These are phyloP conservation scores for Rugonectria rugulosa DNA, from an alignment of 2,329 filamentous ascomycete genomes.

Conservation along the genomic window DNA sequence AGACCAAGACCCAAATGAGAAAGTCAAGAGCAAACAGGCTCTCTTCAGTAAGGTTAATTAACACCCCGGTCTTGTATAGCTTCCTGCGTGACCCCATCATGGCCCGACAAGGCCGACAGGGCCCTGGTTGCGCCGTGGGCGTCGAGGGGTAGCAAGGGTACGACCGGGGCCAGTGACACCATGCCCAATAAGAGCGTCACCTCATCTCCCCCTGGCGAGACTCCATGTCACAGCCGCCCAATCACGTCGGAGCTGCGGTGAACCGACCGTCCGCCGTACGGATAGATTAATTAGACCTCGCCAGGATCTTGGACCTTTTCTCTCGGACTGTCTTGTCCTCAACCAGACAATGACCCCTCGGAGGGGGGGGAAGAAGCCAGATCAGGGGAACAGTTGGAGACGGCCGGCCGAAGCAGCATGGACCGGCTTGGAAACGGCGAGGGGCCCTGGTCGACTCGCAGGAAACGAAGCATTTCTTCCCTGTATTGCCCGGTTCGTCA, in stretches of 20 bases:
- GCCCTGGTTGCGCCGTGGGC: slow-evolving; percentile 17
- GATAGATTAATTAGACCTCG: slow-evolving; percentile 34
- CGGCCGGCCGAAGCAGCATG: slow-evolving; percentile 9
- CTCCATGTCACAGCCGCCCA: slow-evolving; percentile 29
- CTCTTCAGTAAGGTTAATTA: background rate
- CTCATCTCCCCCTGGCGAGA: slow-evolving; percentile 32
- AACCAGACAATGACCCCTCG: slow-evolving; percentile 27
- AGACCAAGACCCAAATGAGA: background rate
- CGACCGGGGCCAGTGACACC: slow-evolving; percentile 33
- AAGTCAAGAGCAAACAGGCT: background rate
- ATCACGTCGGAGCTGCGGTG: slow-evolving; percentile 30
- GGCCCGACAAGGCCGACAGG: slow-evolving; percentile 22
- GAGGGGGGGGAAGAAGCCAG: slow-evolving; percentile 11
- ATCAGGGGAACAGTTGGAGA: slow-evolving; percentile 26
- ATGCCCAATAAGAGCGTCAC: slow-evolving; percentile 36
- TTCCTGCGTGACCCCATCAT: slow-evolving; percentile 22
- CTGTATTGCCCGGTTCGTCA: background rate
- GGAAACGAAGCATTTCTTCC: slow-evolving; percentile 2
- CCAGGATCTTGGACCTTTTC: slow-evolving; percentile 2
- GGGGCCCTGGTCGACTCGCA: slow-evolving; percentile 19
- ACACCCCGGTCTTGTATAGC: background rate
- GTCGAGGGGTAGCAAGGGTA: slow-evolving; percentile 24
- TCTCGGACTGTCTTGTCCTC: background rate
- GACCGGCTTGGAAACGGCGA: background rate
- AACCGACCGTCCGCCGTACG: slow-evolving; percentile 27